Evolutionary conservation across 805 yeast genomes (phyloP), one percentile per base, ranked within the genome.

Genomic region (Kregervanrija fluxuum): DNA sequence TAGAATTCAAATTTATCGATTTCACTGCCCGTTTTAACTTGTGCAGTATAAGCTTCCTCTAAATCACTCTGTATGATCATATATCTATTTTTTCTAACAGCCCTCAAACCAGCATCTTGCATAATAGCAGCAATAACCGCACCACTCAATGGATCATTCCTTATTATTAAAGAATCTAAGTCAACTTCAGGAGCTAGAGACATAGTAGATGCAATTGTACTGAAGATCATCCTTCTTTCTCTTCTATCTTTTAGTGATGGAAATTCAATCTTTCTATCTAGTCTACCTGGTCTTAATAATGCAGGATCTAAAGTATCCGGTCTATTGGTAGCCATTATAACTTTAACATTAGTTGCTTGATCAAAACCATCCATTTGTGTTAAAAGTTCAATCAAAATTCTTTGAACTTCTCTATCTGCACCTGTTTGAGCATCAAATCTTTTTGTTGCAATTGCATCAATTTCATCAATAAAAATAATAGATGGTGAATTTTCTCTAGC

Each of bases 291-390:
- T 71, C 99, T 85, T 65, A 93, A 78, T 55, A 93, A 73, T 11
- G 99, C 99, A 4, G 99, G 99, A 68, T 93, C 99, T 55, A 93
- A 77, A 2, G 99, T 93, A 63, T 93, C 99, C n/a, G 96, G 96
- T 70, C 99, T 85, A 69, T 93, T 93, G 11, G 99, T 93, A 36
- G 99, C 99, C 99, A 93, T 93, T 52, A 93, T 93, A 33, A 93
- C 97, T 71, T 93, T 93, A 43, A 93, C 99, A 51, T 89, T 90
- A 6, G 96, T 80, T 1, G 85, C 71, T 70, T 93, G 99, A 62
- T 93, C 99, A 57, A 93, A 93, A 41, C 99, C 99, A 68, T 93
- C 99, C 99, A 93, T 93, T 70, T 93, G 99, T 58, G 95, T 93
- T 59, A 93, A 75, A 61, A 93, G 74, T 70, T 93, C 99, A 61